phyloP scores from a whole-genome alignment of 2,329 filamentous ascomycete species.

The Paraconiothyrium brasiliense region DNA sequence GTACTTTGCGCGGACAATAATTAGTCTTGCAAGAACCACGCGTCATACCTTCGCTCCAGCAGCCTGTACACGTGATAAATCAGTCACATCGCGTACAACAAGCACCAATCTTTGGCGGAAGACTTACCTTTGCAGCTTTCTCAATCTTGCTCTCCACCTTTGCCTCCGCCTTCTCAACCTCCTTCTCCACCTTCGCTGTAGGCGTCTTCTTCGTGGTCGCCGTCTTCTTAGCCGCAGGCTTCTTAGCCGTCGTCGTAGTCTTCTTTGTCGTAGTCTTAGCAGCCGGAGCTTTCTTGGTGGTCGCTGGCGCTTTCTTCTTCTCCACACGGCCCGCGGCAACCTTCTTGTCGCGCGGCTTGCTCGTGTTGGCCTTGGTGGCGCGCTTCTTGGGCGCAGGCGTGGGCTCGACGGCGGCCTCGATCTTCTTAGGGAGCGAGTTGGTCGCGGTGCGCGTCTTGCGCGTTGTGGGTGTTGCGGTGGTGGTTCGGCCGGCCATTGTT shows the following conservation, averaged over 20 bases:
- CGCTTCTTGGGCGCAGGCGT: constrained; percentile 52
- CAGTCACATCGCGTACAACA: neutral
- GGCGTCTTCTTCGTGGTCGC: constrained; percentile 37
- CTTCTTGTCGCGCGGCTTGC: constrained; percentile 50
- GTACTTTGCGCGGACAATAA: neutral
- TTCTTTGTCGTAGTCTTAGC: constrained; percentile 25
- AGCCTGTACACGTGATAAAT: constrained; percentile 6
- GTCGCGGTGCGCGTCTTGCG: constrained; percentile 55
- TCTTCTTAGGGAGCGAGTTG: constrained; percentile 49
- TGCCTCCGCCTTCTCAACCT: constrained; percentile 34
- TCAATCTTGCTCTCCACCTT: constrained; percentile 29
- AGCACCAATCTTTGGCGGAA: neutral
- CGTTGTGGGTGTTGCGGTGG: neutral
- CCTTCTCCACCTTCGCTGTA: constrained; percentile 38
- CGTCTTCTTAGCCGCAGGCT: constrained; percentile 33
- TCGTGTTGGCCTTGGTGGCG: constrained; percentile 44
- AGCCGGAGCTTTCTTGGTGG: constrained; percentile 19
- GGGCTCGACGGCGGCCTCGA: constrained; percentile 53
- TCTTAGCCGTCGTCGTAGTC: constrained; percentile 25
- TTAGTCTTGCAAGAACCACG: neutral
- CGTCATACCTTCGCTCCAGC: constrained; percentile 16
- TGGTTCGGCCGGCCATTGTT: constrained; percentile 30
- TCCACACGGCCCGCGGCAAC: constrained; percentile 40
- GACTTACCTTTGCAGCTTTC: constrained; percentile 34
- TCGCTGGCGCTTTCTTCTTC: constrained; percentile 32